Evolutionary conservation across 2,329 filamentous ascomycete species (phyloP), one percentile per base, ranked within the genome.

Genomic region (Aquanectria penicillioides): DNA sequence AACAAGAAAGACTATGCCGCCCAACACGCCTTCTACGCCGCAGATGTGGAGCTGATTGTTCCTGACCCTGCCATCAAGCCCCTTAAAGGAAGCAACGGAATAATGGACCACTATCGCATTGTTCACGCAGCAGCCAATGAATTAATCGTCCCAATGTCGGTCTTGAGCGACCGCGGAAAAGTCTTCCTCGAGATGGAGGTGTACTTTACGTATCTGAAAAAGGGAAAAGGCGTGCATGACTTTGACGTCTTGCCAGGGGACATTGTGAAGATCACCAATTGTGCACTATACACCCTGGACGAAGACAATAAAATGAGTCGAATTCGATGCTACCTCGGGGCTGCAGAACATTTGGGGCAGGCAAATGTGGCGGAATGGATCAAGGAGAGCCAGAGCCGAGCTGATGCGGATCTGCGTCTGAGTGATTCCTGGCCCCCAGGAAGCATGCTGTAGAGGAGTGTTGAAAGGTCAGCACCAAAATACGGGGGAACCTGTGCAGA

Each of bases 151-250:
- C 52, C 44, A 13, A 49, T 37, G 5, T 20, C 23, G 15, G 13
- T 56, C 6, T 29, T 56, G 22, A 34, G 34, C 10, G 43, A 47
- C 18, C 52, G 43, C 10, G 52, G 43, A 10, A 48, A 41, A 6
- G 26, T 41, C 7, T 56, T 56, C 15, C 9, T 56, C 11, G 29
- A 56, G 15, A 56, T 56, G 52, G 44, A 41, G 26, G 15, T 34
- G 3, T 56, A 56, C 34, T 56, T 56, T 15, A 18, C 26, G 29
- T 56, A 56, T 25, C 20, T 26, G 10, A 34, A 38, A 18, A 34
- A 56, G 12, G 43, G 25, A 5, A 56, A 48, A 15, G 20, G 28
- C 12, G 25, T 62, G 41, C 46, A 49, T 61, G 51, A 60, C 25
- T 46, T 57, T 22, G 22, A 61, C 36, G 26, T 52, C 11, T 23